Conservation (phyloP, 2,329 filamentous ascomycete genomes). For the Pseudogymnoascus sp. region DNA sequence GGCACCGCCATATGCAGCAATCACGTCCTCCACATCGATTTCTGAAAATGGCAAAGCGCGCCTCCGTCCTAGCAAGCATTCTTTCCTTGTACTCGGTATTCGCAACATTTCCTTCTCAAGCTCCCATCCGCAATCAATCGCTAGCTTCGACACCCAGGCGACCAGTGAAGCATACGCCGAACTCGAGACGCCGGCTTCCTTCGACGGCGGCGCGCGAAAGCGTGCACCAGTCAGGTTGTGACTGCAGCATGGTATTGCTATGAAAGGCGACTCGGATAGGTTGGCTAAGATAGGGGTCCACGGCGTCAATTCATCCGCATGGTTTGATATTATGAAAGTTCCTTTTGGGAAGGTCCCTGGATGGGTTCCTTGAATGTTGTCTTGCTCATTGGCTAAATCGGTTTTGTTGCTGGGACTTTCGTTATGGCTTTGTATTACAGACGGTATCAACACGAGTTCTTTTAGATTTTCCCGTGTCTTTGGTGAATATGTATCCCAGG, state of each 20-base stretch:
- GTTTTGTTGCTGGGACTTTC: not conserved
- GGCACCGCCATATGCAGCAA: slow-evolving; percentile 47
- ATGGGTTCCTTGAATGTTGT: slow-evolving; percentile 40
- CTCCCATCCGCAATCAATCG: slow-evolving; percentile 63
- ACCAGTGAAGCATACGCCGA: slow-evolving; percentile 82
- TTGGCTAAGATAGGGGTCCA: slow-evolving; percentile 89
- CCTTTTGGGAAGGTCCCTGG: slow-evolving; percentile 61
- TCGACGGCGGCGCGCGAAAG: slow-evolving; percentile 59
- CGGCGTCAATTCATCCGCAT: slow-evolving; percentile 89
- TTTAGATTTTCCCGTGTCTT: slow-evolving; percentile 42
- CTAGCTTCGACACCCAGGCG: slow-evolving; percentile 65
- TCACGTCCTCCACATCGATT: slow-evolving; percentile 37
- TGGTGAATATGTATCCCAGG: slow-evolving; percentile 66
- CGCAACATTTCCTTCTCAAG: slow-evolving; percentile 79
- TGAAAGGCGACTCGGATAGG: slow-evolving; percentile 69
- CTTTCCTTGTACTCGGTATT: slow-evolving; percentile 88
- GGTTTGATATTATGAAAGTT: slow-evolving; percentile 94
- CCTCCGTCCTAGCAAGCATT: slow-evolving; percentile 65
- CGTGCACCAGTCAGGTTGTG: slow-evolving; percentile 71
- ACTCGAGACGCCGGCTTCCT: slow-evolving; percentile 28
- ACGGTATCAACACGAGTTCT: slow-evolving; percentile 55
- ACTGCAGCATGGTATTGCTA: slow-evolving; percentile 93
- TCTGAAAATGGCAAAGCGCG: slow-evolving; percentile 22
- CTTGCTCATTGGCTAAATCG: not conserved
- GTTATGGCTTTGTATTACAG: slow-evolving; percentile 20